A percentile compares a stretch with the other conserved stretches of the same genome.
phyloP scores from a whole-genome alignment of 2,329 filamentous ascomycete species.

The Exophiala spinifera region DNA sequence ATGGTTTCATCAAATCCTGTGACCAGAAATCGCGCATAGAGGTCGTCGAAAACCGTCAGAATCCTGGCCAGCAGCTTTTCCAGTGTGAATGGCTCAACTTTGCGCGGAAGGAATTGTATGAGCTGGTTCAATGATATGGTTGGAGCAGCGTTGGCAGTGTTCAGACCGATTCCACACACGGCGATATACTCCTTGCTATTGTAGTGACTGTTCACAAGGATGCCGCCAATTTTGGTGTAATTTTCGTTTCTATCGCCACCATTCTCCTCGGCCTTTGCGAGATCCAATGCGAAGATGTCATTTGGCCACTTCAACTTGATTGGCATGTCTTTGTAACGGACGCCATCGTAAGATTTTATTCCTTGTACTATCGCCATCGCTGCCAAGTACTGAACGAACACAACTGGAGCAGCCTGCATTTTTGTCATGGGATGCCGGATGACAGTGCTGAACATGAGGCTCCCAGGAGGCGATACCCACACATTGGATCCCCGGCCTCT shows the following conservation, averaged over 20 bases:
- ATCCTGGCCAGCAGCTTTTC: constrained; percentile 82
- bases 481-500: constrained; percentile 88
- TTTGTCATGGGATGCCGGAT: constrained; percentile 78
- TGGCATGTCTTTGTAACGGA: constrained; percentile 69
- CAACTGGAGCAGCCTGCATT: constrained; percentile 69
- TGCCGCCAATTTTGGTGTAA: constrained; percentile 89
- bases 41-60: constrained; percentile 69
- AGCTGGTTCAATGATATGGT: constrained; percentile 83
- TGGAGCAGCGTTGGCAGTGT: constrained; percentile 76
- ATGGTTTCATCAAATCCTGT: constrained; percentile 71
- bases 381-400: constrained; percentile 91
- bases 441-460: constrained; percentile 82
- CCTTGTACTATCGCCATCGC: constrained; percentile 84
- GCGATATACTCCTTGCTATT: constrained; percentile 73
- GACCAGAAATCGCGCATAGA: constrained; percentile 72
- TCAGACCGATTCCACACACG: constrained; percentile 82
- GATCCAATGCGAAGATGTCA: constrained; percentile 77
- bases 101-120: constrained; percentile 39
- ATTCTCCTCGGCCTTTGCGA: constrained; percentile 31
- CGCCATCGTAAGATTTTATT: constrained; percentile 71
- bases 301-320: constrained; percentile 97
- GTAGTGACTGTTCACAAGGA: constrained; percentile 86
- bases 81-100: constrained; percentile 56
- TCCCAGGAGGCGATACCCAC: constrained; percentile 87
- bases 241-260: constrained; percentile 25